Percentiles rank a stretch among this genome's conserved stretches.
Evolutionary conservation across 805 yeast genomes (phyloP).

Genomic region (Candida yuanshanica): DNA sequence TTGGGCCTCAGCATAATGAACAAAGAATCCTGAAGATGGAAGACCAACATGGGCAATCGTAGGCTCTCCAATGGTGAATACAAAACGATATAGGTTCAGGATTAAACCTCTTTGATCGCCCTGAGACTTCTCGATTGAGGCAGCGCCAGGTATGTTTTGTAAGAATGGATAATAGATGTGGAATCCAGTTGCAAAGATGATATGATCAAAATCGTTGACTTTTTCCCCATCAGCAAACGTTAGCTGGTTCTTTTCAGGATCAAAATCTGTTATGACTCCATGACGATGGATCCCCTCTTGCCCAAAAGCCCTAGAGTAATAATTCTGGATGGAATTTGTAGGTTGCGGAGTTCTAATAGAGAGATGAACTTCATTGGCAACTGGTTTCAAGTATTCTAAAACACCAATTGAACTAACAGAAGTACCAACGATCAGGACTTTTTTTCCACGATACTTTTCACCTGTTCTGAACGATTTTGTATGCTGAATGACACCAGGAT

Average conservation of each 20-base stretch:
- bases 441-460: constrained; percentile 29
- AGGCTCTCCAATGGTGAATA: constrained; percentile 33
- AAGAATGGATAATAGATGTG: constrained; percentile 33
- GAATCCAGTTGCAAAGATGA: constrained; percentile 37
- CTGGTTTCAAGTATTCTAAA: constrained; percentile 29
- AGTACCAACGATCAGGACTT: constrained; percentile 37
- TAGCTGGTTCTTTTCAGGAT: constrained; percentile 6
- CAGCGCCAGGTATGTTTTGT: constrained; percentile 3
- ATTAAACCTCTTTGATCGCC: constrained; percentile 16
- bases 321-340: constrained; percentile 1
- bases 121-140: constrained; percentile 12
- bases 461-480: constrained; percentile 34
- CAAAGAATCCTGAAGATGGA: constrained; percentile 2
- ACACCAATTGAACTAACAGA: constrained; percentile 35
- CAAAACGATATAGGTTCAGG: constrained; percentile 30
- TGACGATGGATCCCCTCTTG: constrained; percentile 7
- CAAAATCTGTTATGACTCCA: constrained; percentile 8
- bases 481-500: constrained; percentile 31
- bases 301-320: constrained; percentile 10
- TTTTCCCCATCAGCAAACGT: constrained; percentile 16
- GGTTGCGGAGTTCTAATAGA: constrained; percentile 8
- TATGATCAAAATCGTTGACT: constrained; percentile 28
- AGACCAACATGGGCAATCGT: constrained; percentile 32
- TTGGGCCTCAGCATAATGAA: constrained; percentile 2
- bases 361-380: constrained; percentile 9